Base-by-base conservation (phyloP, 2,329 filamentous ascomycete genomes). In the Colletotrichum lupini region DNA sequence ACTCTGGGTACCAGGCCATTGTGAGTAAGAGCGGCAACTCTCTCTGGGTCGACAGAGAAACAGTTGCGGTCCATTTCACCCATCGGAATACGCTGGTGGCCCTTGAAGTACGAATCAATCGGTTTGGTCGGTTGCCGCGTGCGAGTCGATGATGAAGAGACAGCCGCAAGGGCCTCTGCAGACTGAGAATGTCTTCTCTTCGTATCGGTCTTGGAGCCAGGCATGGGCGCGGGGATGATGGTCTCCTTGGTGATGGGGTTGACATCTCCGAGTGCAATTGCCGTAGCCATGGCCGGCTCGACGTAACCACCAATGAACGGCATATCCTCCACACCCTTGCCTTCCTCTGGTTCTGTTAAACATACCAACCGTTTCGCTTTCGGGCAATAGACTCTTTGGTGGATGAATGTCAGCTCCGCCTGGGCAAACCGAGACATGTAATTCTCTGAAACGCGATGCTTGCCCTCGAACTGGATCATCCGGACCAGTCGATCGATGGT, bases 381-480 rank as follows among this genome's bases (percentile, higher is more conserved):
- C 0, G 96, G 95, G 80, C 96, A 98, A 81, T 94, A 99, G 3
- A 98, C 96, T 83, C 97, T 94, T 84, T 98, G 97, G 79, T 98
- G 94, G 22, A 98, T 84, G 79, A 99, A 99, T 0, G 97, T 98
- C 77, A 94, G 86, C 82, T 99, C 97, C 0, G 97, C 97, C 80
- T 96, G 92, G 74, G 91, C 89, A 80, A 98, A 99, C 24, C 90
- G 87, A 8, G 93, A 91, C 32, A 97, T 85, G 80, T 98, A 99
- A 74, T 93, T 92, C 52, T 92, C 85, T 0, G 97, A 95, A 11
- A 99, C 89, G 66, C 90, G 90, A 77, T 92, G 92, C 80, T 97
- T 95, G 22, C 95, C 95, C 67, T 98, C 95, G 76, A 98, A 97
- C 76, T 95, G 94, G 24, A 98, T 85, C 85, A 94, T 93, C 64